Conservation (phyloP, 805 yeast genomes). For the Kodamaea sagamina region DNA sequence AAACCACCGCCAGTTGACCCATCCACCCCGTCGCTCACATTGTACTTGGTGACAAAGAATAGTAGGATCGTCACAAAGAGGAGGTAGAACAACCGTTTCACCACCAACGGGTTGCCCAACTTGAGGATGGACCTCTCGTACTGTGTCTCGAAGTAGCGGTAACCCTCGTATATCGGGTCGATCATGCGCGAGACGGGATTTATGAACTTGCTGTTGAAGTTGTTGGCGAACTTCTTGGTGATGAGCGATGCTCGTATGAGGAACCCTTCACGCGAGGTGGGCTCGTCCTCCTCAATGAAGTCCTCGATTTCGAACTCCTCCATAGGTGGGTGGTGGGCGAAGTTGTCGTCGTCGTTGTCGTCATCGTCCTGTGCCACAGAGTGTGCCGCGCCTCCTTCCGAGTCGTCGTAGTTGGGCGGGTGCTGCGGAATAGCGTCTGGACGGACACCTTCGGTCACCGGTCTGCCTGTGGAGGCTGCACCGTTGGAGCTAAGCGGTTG, state of each 20-base stretch:
- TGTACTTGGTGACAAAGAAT: conserved; percentile 59
- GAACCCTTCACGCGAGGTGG: conserved; percentile 23
- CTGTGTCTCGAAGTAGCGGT: conserved; percentile 40
- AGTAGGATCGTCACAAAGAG: conserved; percentile 59
- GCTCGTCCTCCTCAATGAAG: conserved; percentile 19
- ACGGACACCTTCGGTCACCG: not conserved
- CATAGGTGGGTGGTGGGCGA: conserved; percentile 14
- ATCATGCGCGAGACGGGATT: conserved; percentile 46
- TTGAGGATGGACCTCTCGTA: conserved; percentile 60
- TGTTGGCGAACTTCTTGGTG: conserved; percentile 36
- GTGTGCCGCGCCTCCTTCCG: conserved; percentile 9
- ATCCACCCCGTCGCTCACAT: conserved; percentile 42
- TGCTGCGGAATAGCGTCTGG: conserved; percentile 12
- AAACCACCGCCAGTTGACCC: conserved; percentile 45
- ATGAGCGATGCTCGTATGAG: conserved; percentile 41
- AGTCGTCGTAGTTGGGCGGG: conserved; percentile 16
- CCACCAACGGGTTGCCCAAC: conserved; percentile 84
- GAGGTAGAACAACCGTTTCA: conserved; percentile 75
- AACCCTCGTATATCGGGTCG: conserved; percentile 55
- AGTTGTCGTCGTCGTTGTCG: conserved; percentile 4
- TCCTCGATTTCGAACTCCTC: conserved; percentile 43
- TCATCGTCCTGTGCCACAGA: not conserved
- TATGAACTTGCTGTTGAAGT: conserved; percentile 38
- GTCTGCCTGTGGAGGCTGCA: not conserved
- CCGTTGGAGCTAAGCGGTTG: conserved; percentile 2